Evolutionary conservation across 2,329 filamentous ascomycete genomes (phyloP).

Genomic region (Penicillium rolfsii): DNA sequence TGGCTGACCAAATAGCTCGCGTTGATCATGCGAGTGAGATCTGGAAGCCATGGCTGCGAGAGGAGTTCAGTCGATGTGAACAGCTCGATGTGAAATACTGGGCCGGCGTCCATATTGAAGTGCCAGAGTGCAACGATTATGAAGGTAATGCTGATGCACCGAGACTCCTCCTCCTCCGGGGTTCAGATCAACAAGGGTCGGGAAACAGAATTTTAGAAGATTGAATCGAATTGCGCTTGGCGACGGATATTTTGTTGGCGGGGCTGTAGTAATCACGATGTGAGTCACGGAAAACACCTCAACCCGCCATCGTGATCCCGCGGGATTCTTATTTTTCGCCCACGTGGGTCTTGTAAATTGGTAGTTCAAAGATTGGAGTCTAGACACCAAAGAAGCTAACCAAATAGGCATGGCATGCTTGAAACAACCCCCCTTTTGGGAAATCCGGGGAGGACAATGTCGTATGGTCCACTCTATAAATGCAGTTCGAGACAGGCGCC

Average conservation of each 20-base stretch:
- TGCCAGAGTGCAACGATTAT: background rate
- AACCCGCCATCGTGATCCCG: background rate
- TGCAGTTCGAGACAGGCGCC: background rate
- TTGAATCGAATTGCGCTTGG: background rate
- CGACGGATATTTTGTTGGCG: background rate
- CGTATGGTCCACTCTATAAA: background rate
- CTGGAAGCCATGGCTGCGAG: conserved; percentile 17
- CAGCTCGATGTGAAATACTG: conserved; percentile 10
- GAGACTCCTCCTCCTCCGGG: background rate
- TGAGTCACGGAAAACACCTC: conserved; percentile 1
- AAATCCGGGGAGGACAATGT: background rate
- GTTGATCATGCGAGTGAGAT: conserved; percentile 22
- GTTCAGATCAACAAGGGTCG: background rate
- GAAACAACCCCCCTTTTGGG: background rate
- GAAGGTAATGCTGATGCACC: background rate
- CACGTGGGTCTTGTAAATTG: background rate
- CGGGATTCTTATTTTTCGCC: background rate
- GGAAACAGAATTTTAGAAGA: background rate
- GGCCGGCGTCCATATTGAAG: background rate
- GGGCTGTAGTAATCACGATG: background rate
- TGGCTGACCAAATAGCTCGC: conserved; percentile 19
- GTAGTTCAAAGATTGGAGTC: too few relatives aligned
- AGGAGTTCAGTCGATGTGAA: conserved; percentile 20
- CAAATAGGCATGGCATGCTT: too few relatives aligned
- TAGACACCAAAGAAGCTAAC: too few relatives aligned